phyloP scores from a whole-genome alignment of 176 grass and related monocot species.

The Carex cristatella region DNA sequence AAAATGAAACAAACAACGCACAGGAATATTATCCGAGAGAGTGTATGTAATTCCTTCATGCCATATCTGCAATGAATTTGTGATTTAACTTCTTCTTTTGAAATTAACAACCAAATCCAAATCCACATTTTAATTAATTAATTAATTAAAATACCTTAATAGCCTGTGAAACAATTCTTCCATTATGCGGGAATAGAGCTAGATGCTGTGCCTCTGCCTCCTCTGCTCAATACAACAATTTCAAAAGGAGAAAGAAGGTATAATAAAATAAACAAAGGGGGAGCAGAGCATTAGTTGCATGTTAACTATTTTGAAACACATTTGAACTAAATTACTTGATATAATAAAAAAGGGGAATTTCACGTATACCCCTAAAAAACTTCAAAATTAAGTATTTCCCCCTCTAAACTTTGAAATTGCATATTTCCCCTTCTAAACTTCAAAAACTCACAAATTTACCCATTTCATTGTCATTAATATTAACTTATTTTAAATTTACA shows the following conservation, averaged over 20 bases:
- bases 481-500: no score
- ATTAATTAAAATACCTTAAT: neutral
- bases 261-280: no score
- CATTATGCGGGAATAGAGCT: neutral
- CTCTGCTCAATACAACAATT: neutral
- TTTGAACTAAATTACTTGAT: no score
- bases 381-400: no score
- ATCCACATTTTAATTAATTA: neutral
- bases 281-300: neutral
- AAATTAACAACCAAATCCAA: neutral
- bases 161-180: neutral
- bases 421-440: no score
- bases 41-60: no score
- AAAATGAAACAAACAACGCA: neutral
- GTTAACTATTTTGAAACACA: no score
- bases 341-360: no score
- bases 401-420: no score
- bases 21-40: neutral
- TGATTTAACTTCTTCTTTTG: neutral
- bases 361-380: no score
- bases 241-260: neutral
- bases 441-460: no score
- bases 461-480: no score
- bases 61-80: neutral
- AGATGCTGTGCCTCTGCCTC: neutral